Evolutionary conservation across 2,329 filamentous ascomycete species (phyloP).

Genomic region (Clonostachys solani): DNA sequence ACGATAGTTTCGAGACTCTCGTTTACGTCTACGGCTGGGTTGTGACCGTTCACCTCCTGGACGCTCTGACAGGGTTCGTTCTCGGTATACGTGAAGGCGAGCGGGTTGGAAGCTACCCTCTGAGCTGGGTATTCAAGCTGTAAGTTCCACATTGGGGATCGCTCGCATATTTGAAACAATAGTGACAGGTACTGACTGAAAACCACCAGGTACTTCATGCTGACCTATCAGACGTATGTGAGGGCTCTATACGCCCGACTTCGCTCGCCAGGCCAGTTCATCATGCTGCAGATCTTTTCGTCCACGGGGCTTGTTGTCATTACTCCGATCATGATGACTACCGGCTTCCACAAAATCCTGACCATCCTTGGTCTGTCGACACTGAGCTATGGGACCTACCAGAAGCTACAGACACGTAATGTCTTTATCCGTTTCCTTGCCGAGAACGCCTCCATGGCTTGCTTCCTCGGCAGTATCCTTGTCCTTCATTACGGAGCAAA

Average conservation of each 20-base stretch:
- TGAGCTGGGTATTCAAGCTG: constrained; percentile 69
- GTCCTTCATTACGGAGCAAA: constrained; percentile 65
- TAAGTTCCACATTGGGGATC: constrained; percentile 15
- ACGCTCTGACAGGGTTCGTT: constrained; percentile 63
- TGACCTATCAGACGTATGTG: constrained; percentile 70
- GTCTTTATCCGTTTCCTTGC: constrained; percentile 65
- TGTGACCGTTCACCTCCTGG: constrained; percentile 59
- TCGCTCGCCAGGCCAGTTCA: constrained; percentile 60
- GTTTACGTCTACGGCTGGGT: constrained; percentile 70
- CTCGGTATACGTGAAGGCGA: constrained; percentile 62
- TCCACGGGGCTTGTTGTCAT: constrained; percentile 59
- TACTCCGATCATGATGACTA: constrained; percentile 60
- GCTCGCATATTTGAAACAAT: background rate
- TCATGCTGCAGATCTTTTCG: constrained; percentile 60
- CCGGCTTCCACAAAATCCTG: constrained; percentile 50
- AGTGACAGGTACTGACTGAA: constrained; percentile 6
- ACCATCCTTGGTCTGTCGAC: constrained; percentile 48
- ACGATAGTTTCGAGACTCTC: constrained; percentile 62
- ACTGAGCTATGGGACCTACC: constrained; percentile 59
- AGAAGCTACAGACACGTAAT: constrained; percentile 62
- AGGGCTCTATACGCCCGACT: constrained; percentile 65
- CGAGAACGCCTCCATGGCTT: constrained; percentile 65
- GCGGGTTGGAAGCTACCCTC: constrained; percentile 64
- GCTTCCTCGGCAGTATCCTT: constrained; percentile 61
- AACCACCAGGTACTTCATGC: constrained; percentile 52